Percentiles rank a stretch among this genome's conserved stretches.
These are phyloP conservation scores for Tausonia pullulans DNA, from an alignment of 1,284 basidiomycete genomes.

Conservation along the genomic window DNA sequence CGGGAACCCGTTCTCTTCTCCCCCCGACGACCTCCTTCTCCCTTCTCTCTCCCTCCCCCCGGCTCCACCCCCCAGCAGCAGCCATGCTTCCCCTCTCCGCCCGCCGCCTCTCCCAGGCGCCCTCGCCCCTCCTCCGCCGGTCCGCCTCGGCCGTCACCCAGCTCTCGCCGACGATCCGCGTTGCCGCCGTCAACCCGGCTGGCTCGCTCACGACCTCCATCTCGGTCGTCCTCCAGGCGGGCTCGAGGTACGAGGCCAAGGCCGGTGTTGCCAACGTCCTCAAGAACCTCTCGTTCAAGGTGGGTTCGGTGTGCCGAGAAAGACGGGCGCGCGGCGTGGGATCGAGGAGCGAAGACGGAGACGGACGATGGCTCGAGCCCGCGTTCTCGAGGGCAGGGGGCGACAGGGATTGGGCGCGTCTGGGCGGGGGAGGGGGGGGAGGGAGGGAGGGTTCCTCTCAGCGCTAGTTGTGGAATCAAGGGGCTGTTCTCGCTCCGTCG, in stretches of 20 bases:
- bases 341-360: not conserved
- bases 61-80: too few relatives aligned
- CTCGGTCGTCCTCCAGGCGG: slow-evolving; percentile 82
- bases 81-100: not conserved
- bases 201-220: slow-evolving; percentile 62
- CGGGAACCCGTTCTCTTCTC: too few relatives aligned
- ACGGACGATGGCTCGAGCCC: not conserved
- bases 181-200: slow-evolving; percentile 62
- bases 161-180: slow-evolving; percentile 48
- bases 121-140: not conserved
- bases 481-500: too few relatives aligned
- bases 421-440: not conserved
- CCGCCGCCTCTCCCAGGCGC: not conserved
- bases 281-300: slow-evolving; percentile 97
- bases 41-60: not conserved
- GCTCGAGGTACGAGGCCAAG: slow-evolving; percentile 70
- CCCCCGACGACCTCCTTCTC: not conserved
- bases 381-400: not conserved
- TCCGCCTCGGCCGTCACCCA: not conserved
- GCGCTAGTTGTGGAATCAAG: too few relatives aligned
- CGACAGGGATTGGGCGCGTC: not conserved
- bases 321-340: not conserved
- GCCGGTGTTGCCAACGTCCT: slow-evolving; percentile 81
- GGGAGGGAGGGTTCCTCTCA: not conserved
- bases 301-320: slow-evolving; percentile 30